Percentiles rank a stretch among this genome's conserved stretches.
phyloP scores from a whole-genome alignment of 345 rosid species.

The Anacardium occidentale region DNA sequence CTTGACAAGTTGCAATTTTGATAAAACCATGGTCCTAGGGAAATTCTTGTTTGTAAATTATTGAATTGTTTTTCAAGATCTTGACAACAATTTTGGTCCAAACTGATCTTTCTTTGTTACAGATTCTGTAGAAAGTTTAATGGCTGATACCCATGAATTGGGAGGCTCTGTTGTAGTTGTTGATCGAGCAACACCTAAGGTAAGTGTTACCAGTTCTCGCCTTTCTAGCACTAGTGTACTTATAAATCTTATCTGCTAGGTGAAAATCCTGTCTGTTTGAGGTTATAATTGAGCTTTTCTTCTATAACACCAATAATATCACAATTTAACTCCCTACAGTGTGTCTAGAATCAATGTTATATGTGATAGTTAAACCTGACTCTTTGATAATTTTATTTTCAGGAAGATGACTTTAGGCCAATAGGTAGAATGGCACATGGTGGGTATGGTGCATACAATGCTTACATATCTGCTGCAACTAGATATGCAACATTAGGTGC shows the following conservation, averaged over 20 bases:
- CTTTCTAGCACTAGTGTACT: neutral
- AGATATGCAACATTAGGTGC: constrained; percentile 94
- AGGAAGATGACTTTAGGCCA: constrained; percentile 91
- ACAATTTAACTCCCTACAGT: neutral
- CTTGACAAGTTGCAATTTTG: constrained; percentile 1
- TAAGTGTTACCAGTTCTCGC: constrained; percentile 21
- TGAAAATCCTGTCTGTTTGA: neutral
- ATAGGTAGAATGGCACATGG: constrained; percentile 58
- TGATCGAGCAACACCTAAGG: constrained; percentile 98
- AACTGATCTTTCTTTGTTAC: constrained; percentile 12
- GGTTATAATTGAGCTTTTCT: neutral
- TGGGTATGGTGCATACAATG: constrained; percentile 98
- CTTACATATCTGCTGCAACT: constrained; percentile 95
- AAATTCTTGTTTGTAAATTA: neutral
- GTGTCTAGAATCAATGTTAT: neutral
- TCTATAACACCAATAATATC: neutral
- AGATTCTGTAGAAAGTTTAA: constrained; percentile 91
- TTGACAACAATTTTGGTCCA: neutral
- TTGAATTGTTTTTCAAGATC: neutral
- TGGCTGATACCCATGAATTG: constrained; percentile 89
- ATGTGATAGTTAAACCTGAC: neutral
- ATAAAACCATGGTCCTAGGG: neutral
- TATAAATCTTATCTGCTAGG: constrained; percentile 1
- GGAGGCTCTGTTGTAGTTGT: constrained; percentile 89
- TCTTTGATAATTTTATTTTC: constrained; percentile 13